These are phyloP conservation scores for Eucalyptus cloeziana DNA, from an alignment of 345 rosid species.

Conservation along the genomic window DNA sequence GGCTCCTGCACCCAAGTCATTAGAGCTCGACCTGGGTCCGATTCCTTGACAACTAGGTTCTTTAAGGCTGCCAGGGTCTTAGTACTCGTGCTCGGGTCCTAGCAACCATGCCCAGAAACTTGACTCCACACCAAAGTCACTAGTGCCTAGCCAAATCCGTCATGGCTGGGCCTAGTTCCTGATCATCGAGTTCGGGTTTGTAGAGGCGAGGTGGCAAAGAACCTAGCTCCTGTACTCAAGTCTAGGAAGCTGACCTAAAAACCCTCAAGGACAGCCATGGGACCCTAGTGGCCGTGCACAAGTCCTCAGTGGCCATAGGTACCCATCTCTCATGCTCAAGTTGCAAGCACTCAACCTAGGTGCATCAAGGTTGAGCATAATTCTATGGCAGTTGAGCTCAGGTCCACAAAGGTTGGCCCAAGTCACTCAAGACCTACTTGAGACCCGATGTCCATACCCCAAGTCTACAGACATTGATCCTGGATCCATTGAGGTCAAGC, in stretches of 20 bases:
- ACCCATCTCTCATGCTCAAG: background rate
- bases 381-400: rapidly evolving
- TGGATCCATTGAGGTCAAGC: background rate
- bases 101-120: background rate
- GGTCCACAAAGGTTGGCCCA: background rate
- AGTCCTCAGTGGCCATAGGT: rapidly evolving
- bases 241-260: rapidly evolving
- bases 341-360: background rate
- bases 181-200: rapidly evolving
- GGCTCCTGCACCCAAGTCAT: background rate
- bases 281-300: background rate
- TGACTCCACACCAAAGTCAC: background rate
- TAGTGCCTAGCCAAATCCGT: background rate
- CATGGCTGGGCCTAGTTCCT: background rate
- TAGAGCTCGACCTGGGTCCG: rapidly evolving
- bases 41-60: background rate
- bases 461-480: rapidly evolving
- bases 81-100: rapidly evolving
- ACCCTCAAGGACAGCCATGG: background rate
- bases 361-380: rapidly evolving
- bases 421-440: background rate
- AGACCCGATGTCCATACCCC: background rate
- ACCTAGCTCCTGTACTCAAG: background rate
- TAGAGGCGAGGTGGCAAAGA: rapidly evolving
- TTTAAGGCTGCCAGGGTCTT: rapidly evolving